Base-by-base conservation (phyloP, 495 filamentous ascomycete genomes). In the Penicillium cataractarum region DNA sequence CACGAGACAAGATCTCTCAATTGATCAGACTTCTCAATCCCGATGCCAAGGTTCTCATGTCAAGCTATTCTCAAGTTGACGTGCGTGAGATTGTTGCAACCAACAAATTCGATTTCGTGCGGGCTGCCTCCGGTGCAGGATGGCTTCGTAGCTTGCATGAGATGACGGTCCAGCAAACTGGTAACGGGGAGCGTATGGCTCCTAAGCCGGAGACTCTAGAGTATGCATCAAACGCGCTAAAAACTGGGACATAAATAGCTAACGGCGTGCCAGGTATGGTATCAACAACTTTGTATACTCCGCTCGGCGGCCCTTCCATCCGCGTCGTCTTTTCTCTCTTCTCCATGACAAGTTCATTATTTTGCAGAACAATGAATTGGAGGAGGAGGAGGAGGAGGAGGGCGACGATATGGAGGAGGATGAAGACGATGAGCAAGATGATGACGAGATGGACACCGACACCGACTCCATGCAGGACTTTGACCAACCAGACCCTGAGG, bases 201-300 rank as follows among this genome's bases (percentile, higher is more conserved):
- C 82, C 82, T 0, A 83, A 78, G 58, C 84, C 84, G 8, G 84
- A 87, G 72, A 86, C 83, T 2, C 70, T 85, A 32, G 84, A 86
- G 75, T 82, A 73, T 60, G 74, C 61, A 27, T 60, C n/a, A 17
- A 10, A 2, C 2, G 8, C 8, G 44, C 22, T 15, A 4, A 17
- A 13, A 26, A 1, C 15, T 8, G 27, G 24, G 42, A 21, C 4
- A 27, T 15, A 9, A 24, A 31, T 19, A 52, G 35, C 55, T 66
- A 21, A 68, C 26, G 13, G 8, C 17, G 13, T 2, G 46, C 39
- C 32, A 80, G 77, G 39, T 84, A 86, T 40, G 80, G 79, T 0
- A 81, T 86, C 46, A 80, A 82, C 54, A 86, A 81, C 60, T 86
- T 86, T 56, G 82, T 86, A 1, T 86, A 86, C 63, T 68, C 72